Evolutionary conservation across 1,284 basidiomycete genomes (phyloP).

Genomic region (Marasmius oreades): DNA sequence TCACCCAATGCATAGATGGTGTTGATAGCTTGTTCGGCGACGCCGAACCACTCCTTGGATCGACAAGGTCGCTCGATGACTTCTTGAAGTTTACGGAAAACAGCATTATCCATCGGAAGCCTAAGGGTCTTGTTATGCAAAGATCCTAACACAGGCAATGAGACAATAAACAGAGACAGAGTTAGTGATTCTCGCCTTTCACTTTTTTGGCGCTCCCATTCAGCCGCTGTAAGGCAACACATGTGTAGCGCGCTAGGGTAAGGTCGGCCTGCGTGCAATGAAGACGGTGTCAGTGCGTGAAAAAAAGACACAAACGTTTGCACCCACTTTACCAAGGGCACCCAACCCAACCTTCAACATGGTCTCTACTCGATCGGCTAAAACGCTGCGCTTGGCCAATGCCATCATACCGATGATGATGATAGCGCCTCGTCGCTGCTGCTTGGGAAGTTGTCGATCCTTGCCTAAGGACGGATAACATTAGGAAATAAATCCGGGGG

Average conservation of each 20-base stretch:
- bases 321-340: constrained; percentile 69
- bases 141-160: constrained; percentile 52
- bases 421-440: constrained; percentile 89
- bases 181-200: constrained; percentile 59
- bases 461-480: constrained; percentile 46
- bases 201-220: constrained; percentile 96
- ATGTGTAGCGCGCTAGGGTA: constrained; percentile 90
- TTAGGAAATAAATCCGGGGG: no score
- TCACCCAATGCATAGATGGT: constrained; percentile 94
- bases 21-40: constrained; percentile 96
- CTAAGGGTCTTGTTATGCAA: constrained; percentile 86
- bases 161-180: background rate
- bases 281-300: background rate
- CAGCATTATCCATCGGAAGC: constrained; percentile 83
- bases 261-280: constrained; percentile 64
- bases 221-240: constrained; percentile 87
- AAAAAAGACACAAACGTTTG: background rate
- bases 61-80: constrained; percentile 74
- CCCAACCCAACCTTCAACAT: constrained; percentile 91
- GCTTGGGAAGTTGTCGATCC: constrained; percentile 68
- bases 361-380: constrained; percentile 85
- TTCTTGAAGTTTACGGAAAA: constrained; percentile 84
- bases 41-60: constrained; percentile 92
- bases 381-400: constrained; percentile 77
- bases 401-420: constrained; percentile 97